Base-by-base conservation (phyloP, 2,329 filamentous ascomycete species). In the Diaporthe sp. region DNA sequence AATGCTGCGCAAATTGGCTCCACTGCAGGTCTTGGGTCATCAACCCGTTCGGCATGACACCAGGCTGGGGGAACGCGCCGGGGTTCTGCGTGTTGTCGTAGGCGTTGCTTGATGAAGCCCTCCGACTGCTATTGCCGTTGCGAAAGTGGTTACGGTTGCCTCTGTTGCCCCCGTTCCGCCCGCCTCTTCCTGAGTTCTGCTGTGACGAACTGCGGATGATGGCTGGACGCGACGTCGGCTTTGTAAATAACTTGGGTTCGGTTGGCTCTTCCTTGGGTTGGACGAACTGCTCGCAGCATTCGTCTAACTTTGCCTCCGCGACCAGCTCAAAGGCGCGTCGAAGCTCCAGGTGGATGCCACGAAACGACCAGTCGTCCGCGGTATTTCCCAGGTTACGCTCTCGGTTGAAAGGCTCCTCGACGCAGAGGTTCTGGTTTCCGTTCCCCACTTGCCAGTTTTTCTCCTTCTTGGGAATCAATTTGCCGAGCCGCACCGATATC, bases 331-430 rank as follows among this genome's bases (percentile, higher is more conserved):
- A 98, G 0, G 97, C 97, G 78, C 95, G 90, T 77, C 97, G 92
- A 68, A 99, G 87, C 84, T 99, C 97, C 78, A 95, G 84, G 82
- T 99, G 97, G 42, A 99, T 90, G 1, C 97, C 97, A 69, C 94
- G 92, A 85, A 98, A 98, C 0, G 97, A 96, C 58, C 94, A 97
- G 82, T 98, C 96, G 82, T 99, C 97, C 12, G 95, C 97, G 2
- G 97, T 98, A 80, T 99, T 99, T 57, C 96, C 97, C 61, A 99
- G 88, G 82, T 99, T 99, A 57, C 97, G 92, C 49, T 90, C 89
- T 5, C 90, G 93, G 80, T 98, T 99, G 88, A 99, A 99, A 0
- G 97, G 97, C 83, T 99, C 97, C 82, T 99, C 97, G 15, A 99
- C 95, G 82, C 96, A 98, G 44, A 99, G 89, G 77, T 94, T 92